Base-by-base conservation (phyloP, 441 rosid genomes). In the Metrosideros polymorpha region DNA sequence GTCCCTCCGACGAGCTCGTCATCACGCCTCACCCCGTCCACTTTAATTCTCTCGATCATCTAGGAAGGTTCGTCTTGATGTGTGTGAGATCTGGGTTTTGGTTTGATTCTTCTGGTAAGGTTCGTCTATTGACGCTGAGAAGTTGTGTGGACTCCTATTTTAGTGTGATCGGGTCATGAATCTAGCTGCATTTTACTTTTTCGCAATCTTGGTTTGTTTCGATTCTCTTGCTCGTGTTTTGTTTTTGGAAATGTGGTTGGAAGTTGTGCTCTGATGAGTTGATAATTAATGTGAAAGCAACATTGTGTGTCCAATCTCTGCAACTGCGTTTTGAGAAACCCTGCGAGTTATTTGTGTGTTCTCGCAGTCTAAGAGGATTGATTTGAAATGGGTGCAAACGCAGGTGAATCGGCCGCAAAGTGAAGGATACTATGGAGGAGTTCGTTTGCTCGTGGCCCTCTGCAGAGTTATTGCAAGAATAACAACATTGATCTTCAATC, bases 351-450 rank as follows among this genome's bases (percentile, higher is more conserved):
- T n/a, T n/a, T 47, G 14, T 47, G 12, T 47, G 50, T 47, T 47
- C 50, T 47, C 12, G 13, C 50, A 9, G 14, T 47, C 14, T 10
- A 10, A 47, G 50, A 10, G 3, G 50, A 47, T 47, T 47, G 50
- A 47, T 47, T 47, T 13, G n/a, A 47, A 47, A 47, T 47, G 50
- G 14, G 14, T 47, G 4, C 50, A 10, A 47, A 12, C 63, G 22
- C 82, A 96, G 98, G n/a, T 94, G 87, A 87, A 88, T 85, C 92
- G 99, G 84, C 89, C 94, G 93, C 90, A 92, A 83, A 95, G 87
- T 76, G 98, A 96, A 92, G 99, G 99, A 6, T 96, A 93, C 86
- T 95, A 95, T 89, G 99, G 98, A 61, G 99, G 99, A 9, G 97
- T 96, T 1, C 92, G 98, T 84, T 90, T 96, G 93, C 94, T 97